A percentile compares a stretch with the other conserved stretches of the same genome.
Evolutionary conservation across 257 asterid species (phyloP).

Genomic region (Solanum chaucha): DNA sequence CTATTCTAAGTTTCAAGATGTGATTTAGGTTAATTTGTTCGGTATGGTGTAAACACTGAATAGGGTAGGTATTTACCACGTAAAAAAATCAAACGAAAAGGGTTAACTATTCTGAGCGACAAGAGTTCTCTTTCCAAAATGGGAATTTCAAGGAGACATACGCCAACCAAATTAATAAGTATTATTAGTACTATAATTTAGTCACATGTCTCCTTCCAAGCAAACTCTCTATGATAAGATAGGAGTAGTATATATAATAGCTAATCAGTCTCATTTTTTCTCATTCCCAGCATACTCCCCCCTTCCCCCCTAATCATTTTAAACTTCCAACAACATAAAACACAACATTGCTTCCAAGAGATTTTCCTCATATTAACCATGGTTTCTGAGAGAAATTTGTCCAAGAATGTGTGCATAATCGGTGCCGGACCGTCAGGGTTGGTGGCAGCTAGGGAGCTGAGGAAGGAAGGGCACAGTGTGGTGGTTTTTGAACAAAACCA

Average conservation of each 20-base stretch:
- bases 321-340: background rate
- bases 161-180: background rate
- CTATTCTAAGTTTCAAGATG: background rate
- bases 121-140: background rate
- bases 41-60: background rate
- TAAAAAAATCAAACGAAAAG: background rate
- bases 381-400: slow-evolving; percentile 26
- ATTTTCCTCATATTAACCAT: slow-evolving; percentile 2
- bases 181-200: too few relatives aligned
- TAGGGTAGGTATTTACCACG: background rate
- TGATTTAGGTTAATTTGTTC: background rate
- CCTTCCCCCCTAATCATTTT: background rate
- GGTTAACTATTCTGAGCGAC: background rate
- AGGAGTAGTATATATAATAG: background rate
- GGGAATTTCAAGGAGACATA: background rate
- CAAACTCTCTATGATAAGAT: background rate
- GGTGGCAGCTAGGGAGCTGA: slow-evolving; percentile 77
- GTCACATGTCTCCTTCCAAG: background rate
- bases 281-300: background rate
- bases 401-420: slow-evolving; percentile 57
- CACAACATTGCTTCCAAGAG: background rate
- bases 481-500: slow-evolving; percentile 73
- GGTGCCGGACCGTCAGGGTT: slow-evolving; percentile 87
- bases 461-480: slow-evolving; percentile 64
- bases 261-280: background rate